Base-by-base conservation (phyloP, 306 rosid genomes). In the Vigna reflexopilosa region DNA sequence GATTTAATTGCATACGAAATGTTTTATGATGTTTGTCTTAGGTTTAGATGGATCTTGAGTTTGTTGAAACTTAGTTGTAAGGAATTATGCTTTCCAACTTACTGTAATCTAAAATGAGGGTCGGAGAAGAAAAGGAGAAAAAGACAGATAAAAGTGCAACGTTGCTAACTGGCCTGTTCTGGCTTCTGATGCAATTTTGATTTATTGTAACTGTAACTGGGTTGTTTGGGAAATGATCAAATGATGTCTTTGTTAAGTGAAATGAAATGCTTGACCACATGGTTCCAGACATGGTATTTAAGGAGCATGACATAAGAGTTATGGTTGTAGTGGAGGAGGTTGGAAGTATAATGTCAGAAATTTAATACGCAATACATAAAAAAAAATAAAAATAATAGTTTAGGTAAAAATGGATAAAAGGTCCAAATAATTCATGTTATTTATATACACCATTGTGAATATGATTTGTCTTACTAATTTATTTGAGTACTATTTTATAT, bases 201-300 rank as follows among this genome's bases (percentile, higher is more conserved):
- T 78, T 75, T 22, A 83, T 81, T 81, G 83, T 78, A 78, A 85
- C 86, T 81, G 83, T 78, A 78, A 85, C 86, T 69, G 66, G 54
- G 76, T 78, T 80, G 70, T 81, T 82, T 70, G 44, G 48, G 77
- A 66, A 84, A 79, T 81, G 69, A 44, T 44, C 14, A 44, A 44
- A 38, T 72, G 65, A 68, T 44, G 14, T 67, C 50, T 40, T 28
- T 17, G 67, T 65, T 42, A 65, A 72, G 2, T 66, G 61, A 77
- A 34, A 8, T 65, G 55, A 57, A 72, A 65, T 24, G 26, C 16
- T 63, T 47, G 54, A 32, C 30, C 38, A 56, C 67, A 28, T 55
- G 50, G 50, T 36, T 65, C 38, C 15, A 36, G 26, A 62, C 44
- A 65, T 26, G 54, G 5, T 58, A 73, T 15, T 15, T 56, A 17